phyloP scores from a whole-genome alignment of 2,329 filamentous ascomycete species.

The Calonectria multiphialidica region DNA sequence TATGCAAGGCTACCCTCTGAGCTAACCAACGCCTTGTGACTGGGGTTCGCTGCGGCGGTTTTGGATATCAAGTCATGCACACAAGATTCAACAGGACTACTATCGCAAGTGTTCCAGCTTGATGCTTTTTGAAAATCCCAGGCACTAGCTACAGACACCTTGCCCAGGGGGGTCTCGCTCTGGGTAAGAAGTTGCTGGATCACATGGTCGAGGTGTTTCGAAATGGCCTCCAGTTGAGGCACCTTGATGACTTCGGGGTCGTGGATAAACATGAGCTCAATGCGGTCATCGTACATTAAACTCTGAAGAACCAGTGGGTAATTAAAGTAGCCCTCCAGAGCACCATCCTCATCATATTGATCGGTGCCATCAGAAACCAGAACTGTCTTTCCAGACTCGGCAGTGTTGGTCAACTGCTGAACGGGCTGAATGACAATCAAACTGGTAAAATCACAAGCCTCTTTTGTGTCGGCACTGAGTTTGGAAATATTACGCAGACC shows the following conservation, averaged over 20 bases:
- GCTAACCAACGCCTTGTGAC: slow-evolving; percentile 15
- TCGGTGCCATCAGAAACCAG: slow-evolving; percentile 2
- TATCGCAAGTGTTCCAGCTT: not conserved
- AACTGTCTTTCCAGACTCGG: not conserved
- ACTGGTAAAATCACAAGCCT: slow-evolving; percentile 43
- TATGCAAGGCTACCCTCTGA: slow-evolving; percentile 45
- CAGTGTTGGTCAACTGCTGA: not conserved
- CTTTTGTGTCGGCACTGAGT: slow-evolving; percentile 15
- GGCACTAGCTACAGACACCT: not conserved
- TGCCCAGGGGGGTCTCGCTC: not conserved
- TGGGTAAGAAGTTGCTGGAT: not conserved
- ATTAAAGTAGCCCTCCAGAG: slow-evolving; percentile 3
- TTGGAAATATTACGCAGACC: slow-evolving; percentile 34
- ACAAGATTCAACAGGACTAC: not conserved
- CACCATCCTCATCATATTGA: not conserved
- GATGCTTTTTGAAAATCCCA: not conserved
- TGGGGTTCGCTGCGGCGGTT: slow-evolving; percentile 17
- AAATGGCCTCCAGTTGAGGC: not conserved
- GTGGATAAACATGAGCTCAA: slow-evolving; percentile 7
- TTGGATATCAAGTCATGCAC: slow-evolving; percentile 37
- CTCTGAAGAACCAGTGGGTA: not conserved
- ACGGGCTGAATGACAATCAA: slow-evolving; percentile 44
- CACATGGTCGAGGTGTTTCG: not conserved
- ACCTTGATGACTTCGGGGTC: not conserved
- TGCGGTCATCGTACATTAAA: not conserved